A percentile compares a stretch with the other conserved stretches of the same genome.
Conservation (phyloP, 73 alveolate genomes). For the Blepharisma japonicum region DNA sequence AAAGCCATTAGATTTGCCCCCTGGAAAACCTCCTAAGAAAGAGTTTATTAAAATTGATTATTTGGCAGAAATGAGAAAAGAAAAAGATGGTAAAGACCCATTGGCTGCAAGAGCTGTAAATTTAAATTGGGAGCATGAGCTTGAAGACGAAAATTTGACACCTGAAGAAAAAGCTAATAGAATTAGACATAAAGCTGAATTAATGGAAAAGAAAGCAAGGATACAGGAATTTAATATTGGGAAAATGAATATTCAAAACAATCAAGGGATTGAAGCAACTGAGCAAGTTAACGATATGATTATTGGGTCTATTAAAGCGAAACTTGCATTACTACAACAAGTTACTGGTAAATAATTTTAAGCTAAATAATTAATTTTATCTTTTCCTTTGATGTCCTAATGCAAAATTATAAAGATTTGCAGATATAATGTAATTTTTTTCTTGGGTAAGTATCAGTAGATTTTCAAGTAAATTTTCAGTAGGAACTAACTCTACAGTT, state of each 20-base stretch:
- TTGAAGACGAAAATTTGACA: neutral
- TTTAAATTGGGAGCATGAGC: neutral
- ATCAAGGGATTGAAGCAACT: neutral
- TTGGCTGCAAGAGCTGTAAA: neutral
- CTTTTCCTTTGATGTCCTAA: too few relatives aligned
- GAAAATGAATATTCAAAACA: neutral
- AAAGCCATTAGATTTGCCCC: neutral
- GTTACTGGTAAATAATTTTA: too few relatives aligned
- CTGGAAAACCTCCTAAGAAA: neutral
- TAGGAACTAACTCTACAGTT: slow-evolving; percentile 15
- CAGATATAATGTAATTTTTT: neutral
- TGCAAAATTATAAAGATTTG: too few relatives aligned
- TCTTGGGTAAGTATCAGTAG: slow-evolving; percentile 15
- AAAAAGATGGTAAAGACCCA: neutral
- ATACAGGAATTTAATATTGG: neutral
- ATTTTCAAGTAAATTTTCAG: neutral
- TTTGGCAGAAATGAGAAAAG: neutral
- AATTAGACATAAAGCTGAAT: slow-evolving; percentile 17
- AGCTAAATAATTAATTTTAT: too few relatives aligned
- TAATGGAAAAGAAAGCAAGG: neutral
- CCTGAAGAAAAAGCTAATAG: slow-evolving; percentile 1
- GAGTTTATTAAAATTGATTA: neutral
- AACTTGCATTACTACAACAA: neutral
- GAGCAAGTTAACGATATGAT: slow-evolving; percentile 26
- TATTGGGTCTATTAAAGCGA: slow-evolving; percentile 8